Evolutionary conservation across 805 yeast genomes (phyloP), one percentile per base, ranked within the genome.

Genomic region (Wickerhamiella lipophila): DNA sequence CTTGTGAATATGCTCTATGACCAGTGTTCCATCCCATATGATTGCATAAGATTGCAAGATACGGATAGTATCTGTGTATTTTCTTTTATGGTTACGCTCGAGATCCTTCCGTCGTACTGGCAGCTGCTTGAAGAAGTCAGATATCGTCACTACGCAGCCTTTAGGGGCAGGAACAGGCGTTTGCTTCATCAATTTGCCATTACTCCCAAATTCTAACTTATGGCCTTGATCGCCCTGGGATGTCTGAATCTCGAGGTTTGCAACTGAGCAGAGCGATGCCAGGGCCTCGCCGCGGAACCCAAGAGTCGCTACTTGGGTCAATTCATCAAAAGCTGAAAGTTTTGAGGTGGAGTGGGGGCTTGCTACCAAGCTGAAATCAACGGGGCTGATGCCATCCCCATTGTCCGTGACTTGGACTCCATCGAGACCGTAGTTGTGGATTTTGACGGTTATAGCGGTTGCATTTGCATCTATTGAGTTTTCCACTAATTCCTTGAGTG

Each of bases 51-150:
- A 74, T 55, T 78, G 92, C 2, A 92, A 55, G 36, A 81, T 58
- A 0, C 67, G 60, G 2, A 89, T 58, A n/a, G 84, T 71, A 57
- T 79, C 82, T 42, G 77, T 70, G 64, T 80, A 86, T 60, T 87
- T 95, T 50, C 79, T 71, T 58, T 77, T 83, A 34, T 67, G 58
- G 55, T 82, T 80, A 58, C 78, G 83, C 16, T 68, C 71, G 45
- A 88, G 73, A 54, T 83, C 87, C 57, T 78, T 81, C 44, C 77
- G 70, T 51, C 99, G 69, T 6, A 94, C 98, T 0, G 97, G 97
- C 47, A 88, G 64, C 46, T 67, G 72, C 8, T 71, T 62, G 59
- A 92, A 92, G 9, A 92, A 56, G 36, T 77, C 70, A 1, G 74
- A 56, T 4, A 92, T 68, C 0, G 57, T 58, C 0, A 86, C 74